Evolutionary conservation across 139 green algal species (phyloP), one percentile per base, ranked within the genome.

Genomic region (Chlorella sp.): DNA sequence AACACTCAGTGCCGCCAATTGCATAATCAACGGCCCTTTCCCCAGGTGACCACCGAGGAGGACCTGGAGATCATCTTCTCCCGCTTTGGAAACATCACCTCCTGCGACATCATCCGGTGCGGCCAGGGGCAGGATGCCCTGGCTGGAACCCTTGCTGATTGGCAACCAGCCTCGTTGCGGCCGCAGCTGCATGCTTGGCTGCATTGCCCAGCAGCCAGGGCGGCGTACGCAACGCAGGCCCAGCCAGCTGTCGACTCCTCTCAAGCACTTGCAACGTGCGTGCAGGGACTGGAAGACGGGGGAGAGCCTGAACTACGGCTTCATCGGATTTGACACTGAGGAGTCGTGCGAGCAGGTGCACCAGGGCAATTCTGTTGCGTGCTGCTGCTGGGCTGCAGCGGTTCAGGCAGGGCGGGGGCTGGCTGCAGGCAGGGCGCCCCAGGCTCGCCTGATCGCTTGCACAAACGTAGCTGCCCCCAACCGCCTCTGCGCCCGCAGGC

Each of bases 21-120:
- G n/a, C n/a, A n/a, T n/a, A n/a, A 32, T 4, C 9, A 67, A 3
- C 4, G 58, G 9, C 36, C 24, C 60, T 38, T 17, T 69, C 30
- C 14, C 0, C 64, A 72, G 41, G 72, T 98, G 58, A 98, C 94
- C 1, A 83, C 82, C 38, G 95, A 99, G 72, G 96, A 99, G 79
- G 97, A 99, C 84, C 85, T 99, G 84, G 97, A 99, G 80, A 99
- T 99, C 90, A 99, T 99, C 41, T 99, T 99, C 82, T 92, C 89
- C 4, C 90, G 96, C 30, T 99, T 99, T 93, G 97, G 97, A 48
- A 97, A 88, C 26, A 91, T 99, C 38, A 95, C 89, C 0, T 91
- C 87, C 1, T 99, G 96, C 87, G 94, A 98, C 87, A 97, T 99
- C 90, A 98, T 99, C 67, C 89, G 81, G 81, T 73, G 62, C 36